These are phyloP conservation scores for Hanseniaspora guilliermondii DNA, from an alignment of 805 yeast species.

Conservation along the genomic window DNA sequence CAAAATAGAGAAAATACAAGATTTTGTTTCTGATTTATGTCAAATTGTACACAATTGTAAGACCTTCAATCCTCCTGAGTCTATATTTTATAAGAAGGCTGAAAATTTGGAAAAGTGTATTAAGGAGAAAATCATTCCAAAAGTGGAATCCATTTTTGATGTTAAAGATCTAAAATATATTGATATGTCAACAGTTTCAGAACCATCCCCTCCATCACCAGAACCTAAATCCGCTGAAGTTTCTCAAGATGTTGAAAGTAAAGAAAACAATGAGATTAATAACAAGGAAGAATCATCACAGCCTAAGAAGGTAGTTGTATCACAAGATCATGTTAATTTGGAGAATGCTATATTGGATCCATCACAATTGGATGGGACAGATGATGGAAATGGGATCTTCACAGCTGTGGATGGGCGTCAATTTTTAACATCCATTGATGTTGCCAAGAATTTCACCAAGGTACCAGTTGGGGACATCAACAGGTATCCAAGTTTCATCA, in stretches of 20 bases:
- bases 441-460: constrained; percentile 1
- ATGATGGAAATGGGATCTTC: constrained; percentile 7
- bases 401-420: constrained; percentile 1
- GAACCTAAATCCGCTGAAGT: neutral
- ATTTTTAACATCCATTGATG: constrained; percentile 5
- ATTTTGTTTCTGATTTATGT: constrained; percentile 63
- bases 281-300: neutral
- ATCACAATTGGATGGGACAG: neutral
- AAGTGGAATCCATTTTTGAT: neutral
- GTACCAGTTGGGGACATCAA: constrained; percentile 4
- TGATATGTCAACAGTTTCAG: too few relatives aligned
- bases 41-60: constrained; percentile 88
- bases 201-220: too few relatives aligned
- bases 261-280: neutral
- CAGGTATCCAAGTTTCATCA: constrained; percentile 1
- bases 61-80: constrained; percentile 60
- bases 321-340: neutral
- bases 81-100: constrained; percentile 57
- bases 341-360: constrained; percentile 8
- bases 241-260: neutral
- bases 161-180: neutral
- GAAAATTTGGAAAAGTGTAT: constrained; percentile 26
- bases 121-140: constrained; percentile 29
- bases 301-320: neutral
- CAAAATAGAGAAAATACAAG: constrained; percentile 39